Base-by-base conservation (phyloP, 2,329 filamentous ascomycete genomes). In the Calonectria hongkongensis region DNA sequence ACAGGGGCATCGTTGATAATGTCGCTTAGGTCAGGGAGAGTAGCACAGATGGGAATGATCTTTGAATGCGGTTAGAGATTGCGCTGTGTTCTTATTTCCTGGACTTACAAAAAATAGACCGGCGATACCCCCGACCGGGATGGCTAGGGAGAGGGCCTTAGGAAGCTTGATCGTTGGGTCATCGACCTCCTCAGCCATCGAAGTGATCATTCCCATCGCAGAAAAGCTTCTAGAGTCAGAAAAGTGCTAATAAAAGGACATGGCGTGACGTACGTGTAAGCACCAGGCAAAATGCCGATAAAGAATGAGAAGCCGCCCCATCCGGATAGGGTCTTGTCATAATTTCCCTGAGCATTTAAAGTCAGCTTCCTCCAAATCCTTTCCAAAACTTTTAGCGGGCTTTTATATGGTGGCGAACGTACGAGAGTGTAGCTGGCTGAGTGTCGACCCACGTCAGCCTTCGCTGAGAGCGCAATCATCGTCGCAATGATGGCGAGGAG, bases 401-500 rank as follows among this genome's bases (percentile, higher is more conserved):
- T 18, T 54, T 8, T 7, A 4, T 39, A 25, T 21, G 25, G 30
- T 4, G 12, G 8, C 3, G 7, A 27, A 76, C 78, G 30, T 10
- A 79, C 78, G 3, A 79, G 74, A 6, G 78, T 79, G 56, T 79
- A 73, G 4, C 69, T 70, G 0, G 86, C 92, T 1, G 89, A 89
- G 75, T 91, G 92, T 76, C 90, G 94, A 73, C 91, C 85, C 0
- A 73, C 65, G 0, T 92, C 91, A 0, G 92, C 88, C 79, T 91
- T 94, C 25, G 90, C 88, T 28, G 95, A 87, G 0, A 94, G 85
- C 0, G 92, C 92, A 73, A 94, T 92, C 69, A 89, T 91, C 71
- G 95, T 94, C 58, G 95, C 86, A 51, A 90, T 83, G 75, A 95
- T 94, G 0, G 93, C 93, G 3, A 88, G 84, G 4, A 94, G 86